These are phyloP conservation scores for Calonectria pseudoreteaudii DNA, from an alignment of 2,329 filamentous ascomycete species.

Conservation along the genomic window DNA sequence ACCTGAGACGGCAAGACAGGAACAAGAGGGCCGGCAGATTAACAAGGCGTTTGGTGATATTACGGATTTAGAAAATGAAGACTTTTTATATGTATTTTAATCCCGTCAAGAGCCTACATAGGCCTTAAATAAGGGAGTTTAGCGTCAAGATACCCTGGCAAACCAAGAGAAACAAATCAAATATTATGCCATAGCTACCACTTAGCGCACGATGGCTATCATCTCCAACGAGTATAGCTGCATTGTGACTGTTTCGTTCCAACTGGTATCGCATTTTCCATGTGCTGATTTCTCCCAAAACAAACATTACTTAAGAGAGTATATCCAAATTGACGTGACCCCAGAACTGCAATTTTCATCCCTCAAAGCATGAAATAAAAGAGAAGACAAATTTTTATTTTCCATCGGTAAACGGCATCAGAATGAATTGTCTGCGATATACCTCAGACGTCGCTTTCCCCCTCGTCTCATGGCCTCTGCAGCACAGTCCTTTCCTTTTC, in stretches of 20 bases:
- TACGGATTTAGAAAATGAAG: constrained; percentile 72
- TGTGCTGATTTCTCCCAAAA: background rate
- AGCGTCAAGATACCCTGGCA: constrained; percentile 11
- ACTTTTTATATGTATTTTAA: constrained; percentile 70
- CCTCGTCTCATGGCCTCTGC: background rate
- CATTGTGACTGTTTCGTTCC: background rate
- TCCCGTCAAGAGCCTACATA: background rate
- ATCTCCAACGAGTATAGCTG: background rate
- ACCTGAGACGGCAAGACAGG: constrained; percentile 25
- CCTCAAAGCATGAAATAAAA: background rate
- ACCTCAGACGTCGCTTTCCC: background rate
- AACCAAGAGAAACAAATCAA: background rate
- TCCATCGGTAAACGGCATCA: background rate
- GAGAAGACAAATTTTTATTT: background rate
- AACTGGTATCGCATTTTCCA: background rate
- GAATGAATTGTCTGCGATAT: background rate
- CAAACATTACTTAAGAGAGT: background rate
- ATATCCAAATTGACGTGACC: background rate
- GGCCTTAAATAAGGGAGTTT: background rate
- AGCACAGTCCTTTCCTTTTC: background rate
- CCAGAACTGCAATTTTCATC: background rate
- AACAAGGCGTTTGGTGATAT: constrained; percentile 58
- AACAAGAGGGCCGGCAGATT: constrained; percentile 16
- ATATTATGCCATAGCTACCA: background rate
- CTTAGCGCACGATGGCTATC: background rate